A percentile compares a stretch with the other conserved stretches of the same genome.
Conservation (phyloP, 345 rosid species). For the Hibiscus mutabilis region DNA sequence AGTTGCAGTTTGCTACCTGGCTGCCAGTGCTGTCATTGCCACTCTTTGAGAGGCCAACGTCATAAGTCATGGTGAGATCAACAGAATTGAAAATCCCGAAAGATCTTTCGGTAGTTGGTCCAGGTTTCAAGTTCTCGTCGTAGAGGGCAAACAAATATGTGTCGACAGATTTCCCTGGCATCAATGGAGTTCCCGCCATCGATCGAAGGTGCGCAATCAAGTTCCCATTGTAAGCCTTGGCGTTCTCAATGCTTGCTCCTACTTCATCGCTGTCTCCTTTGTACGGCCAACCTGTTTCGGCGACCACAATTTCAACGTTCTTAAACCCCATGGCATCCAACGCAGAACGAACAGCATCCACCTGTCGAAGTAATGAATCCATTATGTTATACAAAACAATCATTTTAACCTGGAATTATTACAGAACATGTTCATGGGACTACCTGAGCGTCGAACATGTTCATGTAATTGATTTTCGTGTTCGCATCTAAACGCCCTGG, state of each 20-base stretch:
- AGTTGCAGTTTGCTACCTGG: constrained; percentile 18
- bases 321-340: constrained; percentile 53
- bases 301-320: constrained; percentile 77
- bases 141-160: constrained; percentile 81
- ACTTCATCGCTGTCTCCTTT: constrained; percentile 70
- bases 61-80: constrained; percentile 70
- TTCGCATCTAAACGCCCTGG: constrained; percentile 60
- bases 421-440: constrained; percentile 6
- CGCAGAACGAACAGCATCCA: constrained; percentile 79
- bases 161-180: constrained; percentile 83
- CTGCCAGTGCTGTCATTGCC: neutral
- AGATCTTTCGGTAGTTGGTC: constrained; percentile 56
- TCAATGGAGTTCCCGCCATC: constrained; percentile 72
- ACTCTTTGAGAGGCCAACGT: constrained; percentile 57
- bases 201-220: constrained; percentile 77
- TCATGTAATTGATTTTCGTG: constrained; percentile 72
- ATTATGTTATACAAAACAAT: too few relatives aligned
- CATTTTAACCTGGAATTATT: neutral
- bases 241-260: constrained; percentile 66
- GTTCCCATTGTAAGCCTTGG: constrained; percentile 75
- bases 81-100: constrained; percentile 76
- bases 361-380: constrained; percentile 28
- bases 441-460: constrained; percentile 99
- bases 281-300: constrained; percentile 98
- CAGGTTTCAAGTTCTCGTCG: constrained; percentile 85